Evolutionary conservation across 495 filamentous ascomycete species (phyloP).

Genomic region (Penicillium parvum): DNA sequence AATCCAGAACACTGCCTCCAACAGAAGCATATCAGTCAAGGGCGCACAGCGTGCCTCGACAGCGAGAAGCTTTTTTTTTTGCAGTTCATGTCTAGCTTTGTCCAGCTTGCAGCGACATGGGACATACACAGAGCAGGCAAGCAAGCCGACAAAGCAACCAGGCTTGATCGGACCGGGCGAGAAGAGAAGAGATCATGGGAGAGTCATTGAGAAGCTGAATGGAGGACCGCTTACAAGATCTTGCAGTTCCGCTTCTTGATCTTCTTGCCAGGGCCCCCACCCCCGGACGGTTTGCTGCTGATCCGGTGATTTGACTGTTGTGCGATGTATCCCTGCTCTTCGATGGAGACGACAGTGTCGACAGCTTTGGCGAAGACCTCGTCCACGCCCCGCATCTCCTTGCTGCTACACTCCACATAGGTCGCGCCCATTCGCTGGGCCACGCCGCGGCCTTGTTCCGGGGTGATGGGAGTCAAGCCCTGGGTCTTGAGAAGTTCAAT

Average conservation of each 20-base stretch:
- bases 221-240: slow-evolving; percentile 52
- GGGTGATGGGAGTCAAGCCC: slow-evolving; percentile 89
- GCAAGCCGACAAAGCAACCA: slow-evolving; percentile 39
- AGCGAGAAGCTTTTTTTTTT: slow-evolving; percentile 16
- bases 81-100: slow-evolving; percentile 26
- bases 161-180: slow-evolving; percentile 31
- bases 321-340: slow-evolving; percentile 38
- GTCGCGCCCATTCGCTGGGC: slow-evolving; percentile 87
- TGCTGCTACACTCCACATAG: slow-evolving; percentile 97
- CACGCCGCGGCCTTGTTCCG: slow-evolving; percentile 81
- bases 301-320: slow-evolving; percentile 16
- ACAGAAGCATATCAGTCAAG: slow-evolving; percentile 10
- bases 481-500: slow-evolving; percentile 98
- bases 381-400: slow-evolving; percentile 92
- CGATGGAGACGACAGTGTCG: slow-evolving; percentile 66
- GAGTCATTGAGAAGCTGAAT: no score
- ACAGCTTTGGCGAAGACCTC: slow-evolving; percentile 91
- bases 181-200: slow-evolving; percentile 8
- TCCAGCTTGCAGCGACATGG: slow-evolving; percentile 27
- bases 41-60: slow-evolving; percentile 25
- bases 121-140: slow-evolving; percentile 22
- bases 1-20: slow-evolving; percentile 21
- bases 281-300: slow-evolving; percentile 27
- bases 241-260: slow-evolving; percentile 69
- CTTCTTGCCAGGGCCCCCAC: slow-evolving; percentile 33